Evolutionary conservation across 2,329 filamentous ascomycete species (phyloP), one percentile per base, ranked within the genome.

Genomic region (Xylariaceae sp.): DNA sequence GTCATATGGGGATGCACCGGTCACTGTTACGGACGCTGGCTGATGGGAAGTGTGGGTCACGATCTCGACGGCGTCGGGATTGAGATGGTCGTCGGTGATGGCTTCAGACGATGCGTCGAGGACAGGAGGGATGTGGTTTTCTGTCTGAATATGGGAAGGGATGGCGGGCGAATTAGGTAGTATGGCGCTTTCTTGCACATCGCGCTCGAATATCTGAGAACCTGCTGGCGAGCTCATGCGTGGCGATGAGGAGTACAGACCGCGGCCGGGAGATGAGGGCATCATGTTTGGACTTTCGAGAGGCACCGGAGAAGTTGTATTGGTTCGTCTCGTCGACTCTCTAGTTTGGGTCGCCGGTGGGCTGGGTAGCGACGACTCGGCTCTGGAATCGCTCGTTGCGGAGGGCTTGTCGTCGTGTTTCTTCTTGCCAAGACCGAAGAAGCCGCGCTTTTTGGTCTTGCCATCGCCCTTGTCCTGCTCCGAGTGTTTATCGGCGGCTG

Each of bases 51-150:
- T 79, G 66, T 95, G 90, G 43, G 89, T 96, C 41, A 96, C 82
- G 65, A 97, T 96, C 72, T 96, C 90, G 47, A 97, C 91, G 19
- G 85, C 82, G 66, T 96, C 90, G 5, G 90, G 90, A 66, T 94
- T 86, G 44, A 96, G 78, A 49, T 85, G 84, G 58, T 83, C 76
- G 69, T 96, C 90, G 11, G 92, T 96, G 62, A 97, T 96, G 49
- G 91, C 90, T 61, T 91, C 83, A 39, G 90, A 95, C 2, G 90
- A 92, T 45, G 92, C 92, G 66, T 96, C 90, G 42, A 97, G 77
- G 11, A 95, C 91, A 0, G 92, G 82, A 7, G 92, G 92, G 58
- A 97, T 96, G 66, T 91, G 82, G 71, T 97, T 91, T 68, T 97
- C 92, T 7, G 90, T 96, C 61, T 91, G 84, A 61, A 97, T 95